Conservation (phyloP, 345 rosid genomes). For the Firmiana major region DNA sequence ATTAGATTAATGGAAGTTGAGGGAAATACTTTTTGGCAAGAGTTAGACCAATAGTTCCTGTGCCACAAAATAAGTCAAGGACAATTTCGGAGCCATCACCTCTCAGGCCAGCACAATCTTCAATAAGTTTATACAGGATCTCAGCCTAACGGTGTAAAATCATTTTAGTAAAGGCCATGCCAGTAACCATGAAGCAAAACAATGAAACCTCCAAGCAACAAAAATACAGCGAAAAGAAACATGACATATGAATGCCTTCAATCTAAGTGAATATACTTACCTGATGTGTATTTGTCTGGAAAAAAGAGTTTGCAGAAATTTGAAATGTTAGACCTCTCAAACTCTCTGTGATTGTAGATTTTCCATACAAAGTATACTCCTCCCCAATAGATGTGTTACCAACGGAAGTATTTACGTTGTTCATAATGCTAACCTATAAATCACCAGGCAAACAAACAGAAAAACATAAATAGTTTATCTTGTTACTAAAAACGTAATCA, state of each 20-base stretch:
- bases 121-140: slow-evolving; percentile 80
- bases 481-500: background rate
- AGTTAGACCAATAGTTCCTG: slow-evolving; percentile 90
- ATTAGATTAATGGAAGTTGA: slow-evolving; percentile 1
- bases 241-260: background rate
- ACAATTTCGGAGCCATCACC: slow-evolving; percentile 92
- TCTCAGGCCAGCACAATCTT: slow-evolving; percentile 72
- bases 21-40: slow-evolving; percentile 68
- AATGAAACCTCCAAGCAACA: background rate
- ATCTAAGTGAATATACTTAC: slow-evolving; percentile 27
- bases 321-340: slow-evolving; percentile 82
- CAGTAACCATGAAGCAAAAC: background rate
- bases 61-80: slow-evolving; percentile 93
- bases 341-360: slow-evolving; percentile 63
- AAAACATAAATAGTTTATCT: background rate
- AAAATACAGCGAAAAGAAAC: background rate
- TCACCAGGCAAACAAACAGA: slow-evolving; percentile 13
- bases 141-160: slow-evolving; percentile 61
- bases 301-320: slow-evolving; percentile 95
- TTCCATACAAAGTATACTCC: slow-evolving; percentile 77
- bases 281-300: slow-evolving; percentile 91
- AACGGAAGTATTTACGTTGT: slow-evolving; percentile 81
- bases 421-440: slow-evolving; percentile 73
- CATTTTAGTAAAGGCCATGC: slow-evolving; percentile 10
- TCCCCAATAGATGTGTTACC: slow-evolving; percentile 96